Evolutionary conservation across 2,329 filamentous ascomycete species (phyloP).

Genomic region (Neopestalotiopsis sp.): DNA sequence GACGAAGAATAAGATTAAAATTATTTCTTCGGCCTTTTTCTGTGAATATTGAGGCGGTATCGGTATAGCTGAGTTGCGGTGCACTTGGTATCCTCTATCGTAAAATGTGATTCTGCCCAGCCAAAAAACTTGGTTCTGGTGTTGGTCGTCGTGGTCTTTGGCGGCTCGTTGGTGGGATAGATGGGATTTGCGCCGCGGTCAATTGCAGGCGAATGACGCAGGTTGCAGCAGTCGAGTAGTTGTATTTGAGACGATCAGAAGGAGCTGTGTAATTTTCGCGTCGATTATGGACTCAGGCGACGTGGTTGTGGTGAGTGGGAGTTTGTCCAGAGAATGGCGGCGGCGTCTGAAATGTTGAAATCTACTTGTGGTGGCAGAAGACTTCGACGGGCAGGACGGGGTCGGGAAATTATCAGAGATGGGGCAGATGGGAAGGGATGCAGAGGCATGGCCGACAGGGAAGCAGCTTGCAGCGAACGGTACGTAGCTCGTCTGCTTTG

Average conservation of each 20-base stretch:
- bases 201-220: not conserved
- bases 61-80: not conserved
- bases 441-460: conserved; percentile 32
- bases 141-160: not conserved
- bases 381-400: conserved; percentile 24
- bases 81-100: not conserved
- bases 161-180: not conserved
- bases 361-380: conserved; percentile 24
- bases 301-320: conserved; percentile 11
- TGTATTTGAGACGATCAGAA: not conserved
- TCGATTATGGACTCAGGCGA: not conserved
- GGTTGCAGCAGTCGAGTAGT: not conserved
- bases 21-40: not conserved
- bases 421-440: conserved; percentile 34
- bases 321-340: conserved; percentile 8
- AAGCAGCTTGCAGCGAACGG: conserved; percentile 25
- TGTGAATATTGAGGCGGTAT: not conserved
- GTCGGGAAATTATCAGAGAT: conserved; percentile 37
- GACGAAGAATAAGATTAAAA: not conserved
- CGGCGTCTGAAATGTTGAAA: conserved; percentile 15
- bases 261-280: not conserved
- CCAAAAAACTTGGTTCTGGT: not conserved
- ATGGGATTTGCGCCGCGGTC: conserved; percentile 2
- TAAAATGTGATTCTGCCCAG: not conserved
- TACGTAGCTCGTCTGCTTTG: conserved; percentile 19